A percentile compares a stretch with the other conserved stretches of the same genome.
Evolutionary conservation across 2,329 filamentous ascomycete species (phyloP).

Genomic region (Hawksworthiomyces lignivorus): DNA sequence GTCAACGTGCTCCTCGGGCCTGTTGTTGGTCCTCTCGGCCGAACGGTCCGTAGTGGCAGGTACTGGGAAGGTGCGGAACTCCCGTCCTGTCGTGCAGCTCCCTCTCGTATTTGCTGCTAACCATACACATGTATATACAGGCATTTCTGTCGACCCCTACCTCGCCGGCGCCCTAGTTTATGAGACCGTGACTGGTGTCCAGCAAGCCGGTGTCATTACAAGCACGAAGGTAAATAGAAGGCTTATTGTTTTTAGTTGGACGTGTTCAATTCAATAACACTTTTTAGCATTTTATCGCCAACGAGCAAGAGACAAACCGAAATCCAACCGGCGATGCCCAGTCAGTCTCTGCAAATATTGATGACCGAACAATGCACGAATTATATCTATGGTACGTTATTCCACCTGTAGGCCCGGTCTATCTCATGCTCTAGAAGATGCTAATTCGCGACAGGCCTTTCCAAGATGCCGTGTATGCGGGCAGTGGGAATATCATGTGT

Average conservation of each 20-base stretch:
- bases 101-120: background rate
- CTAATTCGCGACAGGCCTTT: conserved; percentile 30
- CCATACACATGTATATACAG: too few relatives aligned
- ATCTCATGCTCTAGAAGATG: too few relatives aligned
- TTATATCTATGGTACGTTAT: conserved; percentile 41
- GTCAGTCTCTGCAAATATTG: conserved; percentile 31
- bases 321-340: conserved; percentile 47
- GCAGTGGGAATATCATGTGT: conserved; percentile 48
- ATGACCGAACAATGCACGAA: conserved; percentile 36
- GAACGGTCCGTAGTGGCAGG: conserved; percentile 52
- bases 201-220: conserved; percentile 59
- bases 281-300: conserved; percentile 60
- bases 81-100: too few relatives aligned
- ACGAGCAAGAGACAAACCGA: conserved; percentile 36
- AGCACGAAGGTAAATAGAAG: conserved; percentile 42
- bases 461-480: conserved; percentile 52
- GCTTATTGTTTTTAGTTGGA: too few relatives aligned
- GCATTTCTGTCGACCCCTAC: conserved; percentile 50
- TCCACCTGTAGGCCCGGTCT: background rate
- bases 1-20: conserved; percentile 68
- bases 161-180: conserved; percentile 40
- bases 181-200: conserved; percentile 60
- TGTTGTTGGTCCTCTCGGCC: conserved; percentile 59
- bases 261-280: background rate
- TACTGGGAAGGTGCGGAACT: conserved; percentile 45